Percentiles rank a stretch among this genome's conserved stretches.
These are phyloP conservation scores for Neopestalotiopsis sp. DNA, from an alignment of 2,329 filamentous ascomycete species.

Conservation along the genomic window DNA sequence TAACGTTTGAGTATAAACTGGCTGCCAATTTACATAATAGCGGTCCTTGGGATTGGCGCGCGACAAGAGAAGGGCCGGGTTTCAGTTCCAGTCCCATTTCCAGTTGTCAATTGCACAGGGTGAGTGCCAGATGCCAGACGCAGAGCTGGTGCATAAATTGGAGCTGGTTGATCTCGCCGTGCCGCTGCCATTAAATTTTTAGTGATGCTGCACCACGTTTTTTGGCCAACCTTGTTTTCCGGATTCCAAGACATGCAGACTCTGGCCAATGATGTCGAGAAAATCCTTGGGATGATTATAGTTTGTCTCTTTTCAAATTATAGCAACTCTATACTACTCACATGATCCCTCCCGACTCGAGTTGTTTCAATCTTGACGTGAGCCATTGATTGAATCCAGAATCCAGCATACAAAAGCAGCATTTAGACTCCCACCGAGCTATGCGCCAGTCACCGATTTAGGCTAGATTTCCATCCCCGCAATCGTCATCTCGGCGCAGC, in stretches of 20 bases:
- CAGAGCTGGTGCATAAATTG: background rate
- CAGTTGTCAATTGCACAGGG: no score
- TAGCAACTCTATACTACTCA: background rate
- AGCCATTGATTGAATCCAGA: background rate
- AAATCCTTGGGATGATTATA: background rate
- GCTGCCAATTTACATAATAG: conserved; percentile 3
- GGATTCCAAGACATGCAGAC: background rate
- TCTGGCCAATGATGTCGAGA: background rate
- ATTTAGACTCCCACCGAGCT: conserved; percentile 3
- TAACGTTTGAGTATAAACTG: background rate
- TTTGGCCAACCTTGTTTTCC: background rate
- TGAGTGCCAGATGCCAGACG: background rate
- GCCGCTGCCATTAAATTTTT: background rate
- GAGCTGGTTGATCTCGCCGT: background rate
- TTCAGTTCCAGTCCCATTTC: no score
- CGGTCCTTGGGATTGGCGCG: background rate
- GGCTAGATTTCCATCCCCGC: conserved; percentile 8
- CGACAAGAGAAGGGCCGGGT: background rate
- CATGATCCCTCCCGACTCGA: background rate
- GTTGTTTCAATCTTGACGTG: background rate
- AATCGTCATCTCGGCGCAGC: conserved; percentile 11
- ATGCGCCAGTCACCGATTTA: background rate
- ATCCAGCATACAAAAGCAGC: background rate
- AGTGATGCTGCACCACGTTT: background rate
- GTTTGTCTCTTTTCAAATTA: background rate